Percentiles rank a stretch among this genome's conserved stretches.
Evolutionary conservation across 768 basidiomycete genomes (phyloP).

Genomic region (Auricularia heimuer): DNA sequence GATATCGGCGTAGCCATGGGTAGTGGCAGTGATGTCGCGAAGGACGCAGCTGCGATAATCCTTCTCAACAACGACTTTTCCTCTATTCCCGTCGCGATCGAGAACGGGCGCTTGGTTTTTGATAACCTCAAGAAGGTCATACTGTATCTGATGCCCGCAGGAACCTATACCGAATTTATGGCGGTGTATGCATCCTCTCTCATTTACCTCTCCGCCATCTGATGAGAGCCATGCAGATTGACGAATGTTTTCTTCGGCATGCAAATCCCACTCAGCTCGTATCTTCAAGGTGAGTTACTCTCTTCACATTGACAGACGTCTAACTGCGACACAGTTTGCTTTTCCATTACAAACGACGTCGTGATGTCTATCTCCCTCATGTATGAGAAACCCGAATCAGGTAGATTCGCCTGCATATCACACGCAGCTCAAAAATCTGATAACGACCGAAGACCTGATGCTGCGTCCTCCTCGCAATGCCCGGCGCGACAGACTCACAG

Average conservation of each 20-base stretch:
- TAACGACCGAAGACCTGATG: constrained; percentile 30
- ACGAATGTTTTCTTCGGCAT: constrained; percentile 49
- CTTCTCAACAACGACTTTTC: constrained; percentile 50
- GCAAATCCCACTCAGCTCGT: constrained; percentile 46
- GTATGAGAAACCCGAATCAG: constrained; percentile 43
- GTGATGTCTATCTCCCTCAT: constrained; percentile 41
- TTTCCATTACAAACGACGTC: constrained; percentile 45
- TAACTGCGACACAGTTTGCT: constrained; percentile 25
- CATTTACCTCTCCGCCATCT: not conserved
- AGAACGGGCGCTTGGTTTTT: constrained; percentile 52
- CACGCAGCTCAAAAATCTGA: not conserved
- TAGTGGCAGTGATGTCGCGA: constrained; percentile 39
- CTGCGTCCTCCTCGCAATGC: constrained; percentile 44
- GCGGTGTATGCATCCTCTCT: constrained; percentile 28
- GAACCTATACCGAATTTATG: constrained; percentile 51
- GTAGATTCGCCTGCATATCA: constrained; percentile 13
- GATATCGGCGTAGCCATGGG: constrained; percentile 50
- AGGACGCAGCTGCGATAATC: constrained; percentile 45
- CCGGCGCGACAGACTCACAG: constrained; percentile 45
- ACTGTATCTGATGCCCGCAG: constrained; percentile 42
- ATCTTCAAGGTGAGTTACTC: constrained; percentile 27
- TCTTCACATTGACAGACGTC: not conserved
- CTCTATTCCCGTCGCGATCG: constrained; percentile 47
- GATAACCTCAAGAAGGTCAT: constrained; percentile 54
- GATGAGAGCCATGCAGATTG: not conserved